Base-by-base conservation (phyloP, 345 rosid species). In the Viola odorata region DNA sequence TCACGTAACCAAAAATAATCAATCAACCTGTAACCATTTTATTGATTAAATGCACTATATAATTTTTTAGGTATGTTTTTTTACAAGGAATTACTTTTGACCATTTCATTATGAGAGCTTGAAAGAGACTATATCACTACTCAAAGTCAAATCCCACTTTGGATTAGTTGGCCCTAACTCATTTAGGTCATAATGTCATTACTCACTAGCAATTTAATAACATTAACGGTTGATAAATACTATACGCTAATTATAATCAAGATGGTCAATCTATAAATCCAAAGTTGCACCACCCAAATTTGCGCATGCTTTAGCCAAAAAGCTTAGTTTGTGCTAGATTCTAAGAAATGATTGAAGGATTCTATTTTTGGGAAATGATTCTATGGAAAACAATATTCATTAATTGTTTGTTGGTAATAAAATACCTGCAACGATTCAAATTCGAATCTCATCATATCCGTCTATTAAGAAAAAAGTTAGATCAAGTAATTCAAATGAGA, bases 91-190 rank as follows among this genome's bases (percentile, higher is more conserved):
- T 12, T 23, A 23, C 59, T 57, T 65, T 78, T 71, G 69, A 69
- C 75, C 39, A 17, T 10, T 55, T 47, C 12, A 41, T 44, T 41
- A 23, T 70, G 37, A 60, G 55, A 62, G 54, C 36, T 23, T 15
- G 37, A 15, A 45, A 56, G 63, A 58, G 60, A 4, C 32, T 23
- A 71, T 49, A 23, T 50, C 7, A 53, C 71, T 57, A 81, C 74
- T 78, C 75, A 36, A 70, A 64, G 71, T 58, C 75, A 65, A 78
- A 73, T 81, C 84, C 84, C 68, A 72, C 58, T 59, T 59, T 48
- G 65, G 55, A 62, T 14, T 1, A 59, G 12, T 56, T 64, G 65
- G 49, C 42, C 63, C 56, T 59, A 60, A 42, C 73, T 72, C 73
- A 52, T 62, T 14, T 37, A 63, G 10, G 48, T 57, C 54, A 78